Base-by-base conservation (phyloP, 2,329 filamentous ascomycete species). In the Aspergillaceae sp. region DNA sequence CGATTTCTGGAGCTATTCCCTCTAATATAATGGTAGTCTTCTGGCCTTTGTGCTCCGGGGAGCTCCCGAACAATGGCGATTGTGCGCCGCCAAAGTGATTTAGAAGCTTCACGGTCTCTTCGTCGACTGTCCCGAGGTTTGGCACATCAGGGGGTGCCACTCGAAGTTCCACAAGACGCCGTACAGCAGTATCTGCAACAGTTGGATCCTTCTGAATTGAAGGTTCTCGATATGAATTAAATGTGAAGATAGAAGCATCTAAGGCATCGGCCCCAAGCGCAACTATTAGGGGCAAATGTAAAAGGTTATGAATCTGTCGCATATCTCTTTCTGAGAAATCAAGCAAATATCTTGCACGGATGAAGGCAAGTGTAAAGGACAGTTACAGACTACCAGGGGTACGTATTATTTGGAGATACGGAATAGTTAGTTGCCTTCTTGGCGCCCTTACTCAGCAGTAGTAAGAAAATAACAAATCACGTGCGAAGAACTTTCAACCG, bases 1-100 rank as follows among this genome's bases (percentile, higher is more conserved):
- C 78, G 58, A 83, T 75, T 43, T 84, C 67, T 54, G 80, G 63
- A 43, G 84, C 66, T 28, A 85, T 65, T 35, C 85, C 71, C 63
- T 86, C 80, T 37, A 65, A 48, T 26, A 70, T 51, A 11, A 72
- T 52, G 42, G 71, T 55, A 29, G 65, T 59, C 46, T 57, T 66
- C 5, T 42, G 10, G 19, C 47, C 40, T 7, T 61, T 54, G 29
- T 46, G 43, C 11, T 45, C 44, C 28, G 44, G 36, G 27, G 48
- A 41, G 28, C 59, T 64, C 40, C 63, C 65, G 54, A 86, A 81
- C 32, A 86, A 66, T 19, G 71, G 62, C 45, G 67, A 55, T 5
- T 74, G 64, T 29, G 67, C 59, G 51, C 75, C 78, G 51, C 80
- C 82, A 62, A 80, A 85, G 42, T 68, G 68, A 57, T 80, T 79